phyloP scores from a whole-genome alignment of 2,329 filamentous ascomycete species.

The Colletotrichum siamense region DNA sequence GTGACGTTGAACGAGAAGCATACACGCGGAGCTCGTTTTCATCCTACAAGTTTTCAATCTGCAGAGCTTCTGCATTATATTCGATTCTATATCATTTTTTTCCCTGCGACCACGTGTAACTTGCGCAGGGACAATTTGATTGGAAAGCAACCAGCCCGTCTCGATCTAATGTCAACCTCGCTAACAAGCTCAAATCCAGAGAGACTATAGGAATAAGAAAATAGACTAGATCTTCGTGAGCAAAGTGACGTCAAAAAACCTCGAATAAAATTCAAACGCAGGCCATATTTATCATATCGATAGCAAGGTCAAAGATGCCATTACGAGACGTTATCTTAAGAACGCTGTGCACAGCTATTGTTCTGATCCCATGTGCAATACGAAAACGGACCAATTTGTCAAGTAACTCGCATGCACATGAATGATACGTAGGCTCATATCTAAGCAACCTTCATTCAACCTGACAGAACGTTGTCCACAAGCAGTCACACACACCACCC shows the following conservation, averaged over 20 bases:
- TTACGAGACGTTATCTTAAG: neutral
- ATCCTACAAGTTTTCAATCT: neutral
- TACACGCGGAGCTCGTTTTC: neutral
- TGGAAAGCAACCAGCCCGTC: neutral
- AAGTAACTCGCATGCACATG: neutral
- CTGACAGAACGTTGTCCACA: neutral
- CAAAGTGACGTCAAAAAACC: neutral
- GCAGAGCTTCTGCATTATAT: neutral
- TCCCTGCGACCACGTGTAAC: neutral
- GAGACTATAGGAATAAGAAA: neutral
- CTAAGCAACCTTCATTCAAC: neutral
- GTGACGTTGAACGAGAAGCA: neutral
- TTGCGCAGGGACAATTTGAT: neutral
- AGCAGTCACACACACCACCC: neutral
- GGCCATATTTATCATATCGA: neutral
- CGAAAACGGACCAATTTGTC: neutral
- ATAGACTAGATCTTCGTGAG: neutral
- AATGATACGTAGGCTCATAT: neutral
- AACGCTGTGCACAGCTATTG: neutral
- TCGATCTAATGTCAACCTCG: neutral
- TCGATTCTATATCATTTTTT: accelerated
- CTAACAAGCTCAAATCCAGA: neutral
- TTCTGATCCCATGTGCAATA: neutral
- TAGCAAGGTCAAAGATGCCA: neutral
- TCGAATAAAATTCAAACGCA: neutral